These are phyloP conservation scores for Aspergillus spinulosporus DNA, from an alignment of 2,329 filamentous ascomycete species.

Conservation along the genomic window DNA sequence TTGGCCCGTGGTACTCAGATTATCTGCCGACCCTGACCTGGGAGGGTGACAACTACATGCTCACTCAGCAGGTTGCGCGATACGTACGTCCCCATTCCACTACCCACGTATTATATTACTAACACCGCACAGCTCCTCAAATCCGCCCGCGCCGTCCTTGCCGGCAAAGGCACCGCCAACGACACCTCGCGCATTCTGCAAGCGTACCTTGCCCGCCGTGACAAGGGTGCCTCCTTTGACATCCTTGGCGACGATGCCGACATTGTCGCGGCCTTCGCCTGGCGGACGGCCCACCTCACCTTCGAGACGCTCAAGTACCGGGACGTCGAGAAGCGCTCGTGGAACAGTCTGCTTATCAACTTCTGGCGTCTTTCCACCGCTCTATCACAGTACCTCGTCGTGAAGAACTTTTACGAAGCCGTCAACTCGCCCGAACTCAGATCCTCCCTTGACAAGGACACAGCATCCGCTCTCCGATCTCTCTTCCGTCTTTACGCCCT, in stretches of 20 bases:
- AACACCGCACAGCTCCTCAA: conserved; percentile 60
- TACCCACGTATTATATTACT: neutral
- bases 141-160: conserved; percentile 68
- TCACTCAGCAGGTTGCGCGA: conserved; percentile 74
- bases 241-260: conserved; percentile 68
- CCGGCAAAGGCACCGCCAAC: conserved; percentile 63
- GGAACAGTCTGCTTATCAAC: conserved; percentile 75
- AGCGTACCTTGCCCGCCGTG: conserved; percentile 63
- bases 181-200: conserved; percentile 68
- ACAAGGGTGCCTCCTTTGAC: conserved; percentile 73
- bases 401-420: conserved; percentile 75
- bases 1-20: conserved; percentile 72
- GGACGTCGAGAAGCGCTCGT: conserved; percentile 72
- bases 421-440: conserved; percentile 58
- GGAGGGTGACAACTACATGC: conserved; percentile 82
- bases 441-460: conserved; percentile 60
- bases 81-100: conserved; percentile 52
- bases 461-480: conserved; percentile 61
- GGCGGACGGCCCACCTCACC: conserved; percentile 71
- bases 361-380: conserved; percentile 76
- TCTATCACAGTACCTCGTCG: conserved; percentile 73
- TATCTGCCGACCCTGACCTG: conserved; percentile 71
- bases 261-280: conserved; percentile 71
- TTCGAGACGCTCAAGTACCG: conserved; percentile 74
- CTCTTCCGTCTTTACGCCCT: conserved; percentile 67